Base-by-base conservation (phyloP, 768 basidiomycete genomes). In the Steccherinum ochraceum region DNA sequence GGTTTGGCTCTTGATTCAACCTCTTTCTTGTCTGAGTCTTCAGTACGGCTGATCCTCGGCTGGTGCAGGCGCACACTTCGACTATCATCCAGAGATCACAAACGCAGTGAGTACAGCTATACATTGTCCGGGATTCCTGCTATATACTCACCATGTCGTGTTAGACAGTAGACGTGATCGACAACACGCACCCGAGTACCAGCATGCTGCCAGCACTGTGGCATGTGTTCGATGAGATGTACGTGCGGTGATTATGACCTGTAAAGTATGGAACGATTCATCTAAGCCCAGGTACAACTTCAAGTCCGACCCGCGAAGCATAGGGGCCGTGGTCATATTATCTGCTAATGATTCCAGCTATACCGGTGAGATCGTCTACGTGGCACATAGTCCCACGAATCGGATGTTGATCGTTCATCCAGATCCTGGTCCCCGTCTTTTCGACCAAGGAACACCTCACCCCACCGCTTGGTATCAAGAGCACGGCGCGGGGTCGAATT, bases 391-490 rank as follows among this genome's bases (percentile, higher is more conserved):
- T n/a, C n/a, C n/a, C n/a, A n/a, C n/a, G 7, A 43, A 7, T 43
- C 67, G 56, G 59, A 61, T 20, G 59, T 18, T 40, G 19, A 21
- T 24, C 11, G n/a, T 46, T 3, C 49, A 35, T 7, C 30, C 30
- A 81, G 79, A 78, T 61, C 64, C 65, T 21, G 77, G 73, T 16
- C 62, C 63, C 2, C 75, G 79, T 40, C 72, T 71, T 24, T 85
- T 76, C 58, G 65, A 83, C 56, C 81, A 87, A 59, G 90, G 89
- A 12, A 70, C 63, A 24, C 89, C 90, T 4, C 89, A 90, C 68
- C 91, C 91, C 2, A 78, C 82, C 57, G 89, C 92, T 19, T 93
- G 89, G 90, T 92, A 78, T 63, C 89, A 91, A 65, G 82, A 85
- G 56, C 76, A 72, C 2, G 86, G 86, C 16, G 80, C 83, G 24